phyloP scores from a whole-genome alignment of 371 early-diverging fungal genomes.

The Mucor mucedo region DNA sequence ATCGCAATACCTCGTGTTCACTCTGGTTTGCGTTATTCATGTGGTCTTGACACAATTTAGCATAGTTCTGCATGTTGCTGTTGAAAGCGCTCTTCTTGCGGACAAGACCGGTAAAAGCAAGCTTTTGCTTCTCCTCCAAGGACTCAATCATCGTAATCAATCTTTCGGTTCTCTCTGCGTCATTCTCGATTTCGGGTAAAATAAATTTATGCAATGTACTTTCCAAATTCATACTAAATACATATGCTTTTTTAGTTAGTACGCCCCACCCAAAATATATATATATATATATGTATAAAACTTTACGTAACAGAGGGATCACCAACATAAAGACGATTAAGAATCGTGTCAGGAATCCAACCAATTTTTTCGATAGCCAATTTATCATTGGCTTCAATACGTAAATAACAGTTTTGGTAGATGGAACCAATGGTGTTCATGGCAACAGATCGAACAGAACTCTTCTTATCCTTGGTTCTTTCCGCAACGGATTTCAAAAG shows the following conservation, averaged over 20 bases:
- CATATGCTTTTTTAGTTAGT: constrained; percentile 8
- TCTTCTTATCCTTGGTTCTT: constrained; percentile 90
- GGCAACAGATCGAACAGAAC: constrained; percentile 74
- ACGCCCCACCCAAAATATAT: not conserved
- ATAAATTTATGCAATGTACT: constrained; percentile 39
- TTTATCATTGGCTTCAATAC: constrained; percentile 59
- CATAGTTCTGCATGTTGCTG: constrained; percentile 51
- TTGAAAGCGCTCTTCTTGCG: constrained; percentile 57
- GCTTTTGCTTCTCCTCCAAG: constrained; percentile 54
- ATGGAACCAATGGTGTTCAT: constrained; percentile 72
- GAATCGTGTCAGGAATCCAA: constrained; percentile 82
- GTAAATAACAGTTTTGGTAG: constrained; percentile 71
- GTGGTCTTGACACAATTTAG: constrained; percentile 50
- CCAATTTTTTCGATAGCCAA: constrained; percentile 59
- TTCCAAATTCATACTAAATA: constrained; percentile 46
- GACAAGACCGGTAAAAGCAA: constrained; percentile 62
- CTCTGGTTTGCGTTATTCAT: constrained; percentile 21
- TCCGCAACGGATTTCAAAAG: constrained; percentile 70
- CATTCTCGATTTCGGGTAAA: constrained; percentile 51
- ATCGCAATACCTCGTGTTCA: constrained; percentile 31
- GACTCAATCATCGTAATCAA: constrained; percentile 55
- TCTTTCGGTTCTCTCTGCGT: constrained; percentile 61
- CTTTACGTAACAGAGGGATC: constrained; percentile 76
- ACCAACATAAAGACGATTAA: constrained; percentile 82
- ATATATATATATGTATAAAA: constrained; percentile 8